Conservation (phyloP, 108 stramenopile genomes). For the Cyclotella kingstonii region DNA sequence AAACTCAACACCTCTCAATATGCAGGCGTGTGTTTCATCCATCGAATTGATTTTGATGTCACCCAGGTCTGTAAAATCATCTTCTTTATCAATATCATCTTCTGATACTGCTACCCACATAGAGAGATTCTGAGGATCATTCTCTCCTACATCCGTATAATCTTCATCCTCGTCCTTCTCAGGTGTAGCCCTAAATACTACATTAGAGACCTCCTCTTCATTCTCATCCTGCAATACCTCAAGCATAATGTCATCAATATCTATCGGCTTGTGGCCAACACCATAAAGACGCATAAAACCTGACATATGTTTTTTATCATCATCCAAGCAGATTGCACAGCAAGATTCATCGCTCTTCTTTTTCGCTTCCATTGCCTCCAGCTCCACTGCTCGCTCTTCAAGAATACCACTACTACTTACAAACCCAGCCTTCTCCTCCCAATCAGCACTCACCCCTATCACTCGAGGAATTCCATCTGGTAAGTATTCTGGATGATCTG, state of each 20-base stretch:
- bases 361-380: background rate
- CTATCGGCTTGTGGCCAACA: constrained; percentile 13
- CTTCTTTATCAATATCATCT: constrained; percentile 15
- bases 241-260: constrained; percentile 22
- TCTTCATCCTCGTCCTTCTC: background rate
- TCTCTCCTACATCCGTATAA: constrained; percentile 4
- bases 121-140: constrained; percentile 26
- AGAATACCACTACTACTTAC: background rate
- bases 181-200: no score
- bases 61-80: constrained; percentile 25
- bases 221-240: constrained; percentile 13
- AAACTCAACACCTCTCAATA: background rate
- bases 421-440: constrained; percentile 44
- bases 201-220: constrained; percentile 1
- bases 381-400: background rate
- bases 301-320: no score
- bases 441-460: constrained; percentile 26
- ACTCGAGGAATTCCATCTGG: constrained; percentile 26
- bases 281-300: background rate
- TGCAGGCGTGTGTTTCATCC: background rate
- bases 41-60: constrained; percentile 18
- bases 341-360: background rate
- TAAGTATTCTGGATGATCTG: constrained; percentile 21
- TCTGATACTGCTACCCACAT: constrained; percentile 39
- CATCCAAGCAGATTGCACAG: no score